Evolutionary conservation across 805 yeast genomes (phyloP).

Genomic region (Zygosaccharomyces bailii): DNA sequence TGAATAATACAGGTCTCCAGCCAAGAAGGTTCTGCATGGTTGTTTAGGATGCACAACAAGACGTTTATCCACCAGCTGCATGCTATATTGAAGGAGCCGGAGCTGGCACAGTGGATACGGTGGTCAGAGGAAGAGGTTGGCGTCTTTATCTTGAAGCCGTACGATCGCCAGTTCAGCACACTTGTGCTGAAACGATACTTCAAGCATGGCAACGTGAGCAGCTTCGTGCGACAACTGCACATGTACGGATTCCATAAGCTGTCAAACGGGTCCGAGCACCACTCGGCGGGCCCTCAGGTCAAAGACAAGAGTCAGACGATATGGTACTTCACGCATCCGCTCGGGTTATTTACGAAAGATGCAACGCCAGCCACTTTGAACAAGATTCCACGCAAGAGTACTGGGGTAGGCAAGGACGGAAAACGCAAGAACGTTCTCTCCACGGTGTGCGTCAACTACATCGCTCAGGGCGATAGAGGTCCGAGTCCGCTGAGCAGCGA

Average conservation of each 20-base stretch:
- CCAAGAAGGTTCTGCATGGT: neutral
- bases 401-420: slow-evolving; percentile 33
- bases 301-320: slow-evolving; percentile 16
- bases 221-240: slow-evolving; percentile 89
- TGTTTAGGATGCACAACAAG: slow-evolving; percentile 21
- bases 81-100: slow-evolving; percentile 26
- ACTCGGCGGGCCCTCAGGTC: slow-evolving; percentile 1
- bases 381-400: slow-evolving; percentile 33
- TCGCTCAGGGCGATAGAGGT: slow-evolving; percentile 9
- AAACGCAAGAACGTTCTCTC: slow-evolving; percentile 32
- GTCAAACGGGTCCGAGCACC: slow-evolving; percentile 13
- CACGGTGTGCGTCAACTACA: slow-evolving; percentile 30
- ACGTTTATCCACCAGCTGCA: slow-evolving; percentile 34
- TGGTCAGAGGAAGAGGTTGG: slow-evolving; percentile 26
- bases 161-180: slow-evolving; percentile 26
- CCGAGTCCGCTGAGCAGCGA: slow-evolving; percentile 4
- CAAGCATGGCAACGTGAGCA: slow-evolving; percentile 90
- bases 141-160: slow-evolving; percentile 29
- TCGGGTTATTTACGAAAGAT: slow-evolving; percentile 26
- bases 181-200: slow-evolving; percentile 61
- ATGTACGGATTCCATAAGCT: slow-evolving; percentile 95
- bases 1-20: neutral
- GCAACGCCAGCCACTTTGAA: slow-evolving; percentile 23
- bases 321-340: slow-evolving; percentile 36
- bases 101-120: slow-evolving; percentile 25